Evolutionary conservation across 495 filamentous ascomycete species (phyloP), one percentile per base, ranked within the genome.

Genomic region (Penicillium antarcticum): DNA sequence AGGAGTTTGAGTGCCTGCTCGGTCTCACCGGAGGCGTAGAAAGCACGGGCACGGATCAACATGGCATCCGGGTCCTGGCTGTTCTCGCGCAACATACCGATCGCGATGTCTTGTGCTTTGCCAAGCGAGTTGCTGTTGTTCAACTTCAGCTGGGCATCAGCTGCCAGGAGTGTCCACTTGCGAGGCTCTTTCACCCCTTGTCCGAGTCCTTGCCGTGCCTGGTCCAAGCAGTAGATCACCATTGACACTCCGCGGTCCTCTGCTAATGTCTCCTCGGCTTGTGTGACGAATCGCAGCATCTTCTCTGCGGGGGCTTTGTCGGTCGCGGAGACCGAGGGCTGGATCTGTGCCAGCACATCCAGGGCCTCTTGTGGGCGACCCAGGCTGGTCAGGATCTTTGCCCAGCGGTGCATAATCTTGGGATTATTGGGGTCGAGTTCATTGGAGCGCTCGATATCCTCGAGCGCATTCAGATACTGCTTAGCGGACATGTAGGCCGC

Each of bases 141-240:
- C 87, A 97, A 91, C 77, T 88, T 94, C 42, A 98, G 72, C 56
- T 94, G 87, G n/a, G 95, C 95, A 70, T 96, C 92, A 17, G 90
- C 95, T 13, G 88, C 80, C 84, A 98, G 82, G 50, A 98, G 72
- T 60, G 85, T 86, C 94, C 94, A 98, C 65, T 95, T 92, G 66
- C 92, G 81, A 13, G 94, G 94, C 66, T 84, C 83, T 51, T 80
- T 75, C 16, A 90, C 90, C 17, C 82, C 83, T 26, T 66, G 42
- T 3, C 91, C 94, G 17, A 98, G 74, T 12, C 85, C 74, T 63
- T 83, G 82, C 53, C 92, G 89, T 3, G 94, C 94, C 69, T 90
- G 84, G 48, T 97, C 91, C 24, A 98, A 79, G 13, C 91, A 92
- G 69, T 95, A 88, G 48, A 96, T 70, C 14, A 87, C 90, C 92